Evolutionary conservation across 805 yeast genomes (phyloP), one percentile per base, ranked within the genome.

Genomic region (Candida yuanshanica): DNA sequence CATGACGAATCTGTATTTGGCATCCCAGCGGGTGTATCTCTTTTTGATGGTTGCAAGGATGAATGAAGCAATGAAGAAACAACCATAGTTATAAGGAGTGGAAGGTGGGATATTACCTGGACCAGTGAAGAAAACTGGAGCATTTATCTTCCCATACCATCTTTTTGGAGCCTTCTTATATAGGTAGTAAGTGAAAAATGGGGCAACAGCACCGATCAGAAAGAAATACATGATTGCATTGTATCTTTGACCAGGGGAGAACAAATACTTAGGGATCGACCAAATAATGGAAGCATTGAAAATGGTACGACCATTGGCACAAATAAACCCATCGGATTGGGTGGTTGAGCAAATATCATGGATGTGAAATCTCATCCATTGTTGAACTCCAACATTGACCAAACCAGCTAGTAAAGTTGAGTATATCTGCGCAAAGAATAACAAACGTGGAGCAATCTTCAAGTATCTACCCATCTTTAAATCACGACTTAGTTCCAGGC

Each of bases 91-190:
- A 58, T 79, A 81, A 22, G 84, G 79, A 5, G 88, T 79, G 29
- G 85, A 82, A 33, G 91, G 90, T 13, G 91, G 90, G 51, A 81
- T 76, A 49, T 70, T 68, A 35, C 80, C 81, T n/a, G 75, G 61
- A 7, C 77, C 72, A 16, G 72, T 65, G 51, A 84, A 72, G 40
- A 86, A 80, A 10, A 81, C 79, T 0, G 89, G 86, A 2, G 81
- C 74, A 43, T 75, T 76, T 44, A 76, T 65, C 45, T 68, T 64
- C 20, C 62, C 62, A 29, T 57, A 42, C 41, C 46, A 69, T 20
- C 47, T 52, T 36, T 53, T 48, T 20, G 68, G 69, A 36, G 46
- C 47, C 36, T 41, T 48, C 45, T 50, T 55, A 42, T 61, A 59
- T 14, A 60, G 17, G 20, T 47, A 45, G 50, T 55, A 65, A 9